Base-by-base conservation (phyloP, 2,329 filamentous ascomycete species). In the Gnomoniopsis smithogilvyi region DNA sequence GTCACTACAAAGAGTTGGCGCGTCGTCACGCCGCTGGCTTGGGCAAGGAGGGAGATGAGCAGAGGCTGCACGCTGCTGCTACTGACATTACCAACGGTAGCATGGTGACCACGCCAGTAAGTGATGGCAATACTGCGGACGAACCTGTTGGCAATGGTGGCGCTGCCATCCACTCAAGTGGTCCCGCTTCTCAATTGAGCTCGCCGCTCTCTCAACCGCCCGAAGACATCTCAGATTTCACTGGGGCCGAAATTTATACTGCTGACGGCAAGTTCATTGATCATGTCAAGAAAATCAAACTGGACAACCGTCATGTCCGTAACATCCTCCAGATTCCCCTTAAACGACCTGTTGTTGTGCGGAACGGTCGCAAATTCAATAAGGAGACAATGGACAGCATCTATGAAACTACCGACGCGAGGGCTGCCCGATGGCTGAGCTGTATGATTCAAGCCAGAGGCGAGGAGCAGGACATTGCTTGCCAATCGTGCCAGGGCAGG, bases 401-500 rank as follows among this genome's bases (percentile, higher is more conserved):
- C 38, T 76, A 78, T 54, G 73, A 76, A 14, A 71, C 74, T 7
- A 69, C 67, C n/a, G 75, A 78, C 49, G 67, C 66, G 2, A 77
- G 78, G 63, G 73, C 71, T 1, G 71, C 75, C 51, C 79, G 77
- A 62, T 81, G 78, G 77, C 63, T 80, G 8, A 74, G 76, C 14
- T 77, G 76, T 58, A 78, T 80, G 72, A 79, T 81, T 34, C 79
- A 82, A 60, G 80, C 80, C 2, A 79, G 73, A 0, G 79, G 80
- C 1, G 69, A 74, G 14, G 58, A 76, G 3, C 76, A 78, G 58
- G 62, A 65, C 0, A 66, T 69, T 21, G 71, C 73, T 30, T 82
- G 80, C 54, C 62, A 68, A 0, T 73, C 71, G 1, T 82, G 80
- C 55, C 66, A 73, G 1, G 75, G 71, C 56, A 73, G 74, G 26